phyloP scores from a whole-genome alignment of 345 rosid genomes.

The Eucalyptus marginata region DNA sequence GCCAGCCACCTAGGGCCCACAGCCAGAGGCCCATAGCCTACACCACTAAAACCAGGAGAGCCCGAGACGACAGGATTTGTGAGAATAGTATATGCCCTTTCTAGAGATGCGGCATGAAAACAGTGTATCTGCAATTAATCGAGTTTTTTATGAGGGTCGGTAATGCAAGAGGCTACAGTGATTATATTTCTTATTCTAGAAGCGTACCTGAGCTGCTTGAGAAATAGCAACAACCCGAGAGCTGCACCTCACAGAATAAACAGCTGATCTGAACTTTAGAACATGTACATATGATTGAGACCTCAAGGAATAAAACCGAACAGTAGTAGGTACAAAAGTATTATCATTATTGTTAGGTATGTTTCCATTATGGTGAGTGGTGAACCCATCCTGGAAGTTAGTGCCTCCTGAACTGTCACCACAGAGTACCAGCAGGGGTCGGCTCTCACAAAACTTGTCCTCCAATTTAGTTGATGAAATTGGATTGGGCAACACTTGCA shows the following conservation, averaged over 20 bases:
- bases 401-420: conserved; percentile 41
- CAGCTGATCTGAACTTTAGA: conserved; percentile 60
- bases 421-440: conserved; percentile 76
- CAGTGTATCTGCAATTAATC: conserved; percentile 69
- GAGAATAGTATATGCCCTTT: conserved; percentile 45
- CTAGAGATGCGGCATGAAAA: conserved; percentile 52
- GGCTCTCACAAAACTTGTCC: conserved; percentile 41
- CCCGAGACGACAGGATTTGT: conserved; percentile 50
- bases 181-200: neutral
- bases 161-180: neutral
- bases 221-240: conserved; percentile 81
- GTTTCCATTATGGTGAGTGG: conserved; percentile 17
- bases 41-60: conserved; percentile 38
- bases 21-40: conserved; percentile 91
- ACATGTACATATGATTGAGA: conserved; percentile 68
- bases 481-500: conserved; percentile 83
- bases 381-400: conserved; percentile 24
- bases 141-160: neutral
- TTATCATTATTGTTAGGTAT: conserved; percentile 30
- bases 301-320: conserved; percentile 67
- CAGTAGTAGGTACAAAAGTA: conserved; percentile 31
- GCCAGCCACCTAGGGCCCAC: conserved; percentile 98
- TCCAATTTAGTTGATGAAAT: conserved; percentile 10
- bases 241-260: conserved; percentile 85
- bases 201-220: conserved; percentile 64